Evolutionary conservation across 441 rosid genomes (phyloP).

Genomic region (Isatis lusitanica): DNA sequence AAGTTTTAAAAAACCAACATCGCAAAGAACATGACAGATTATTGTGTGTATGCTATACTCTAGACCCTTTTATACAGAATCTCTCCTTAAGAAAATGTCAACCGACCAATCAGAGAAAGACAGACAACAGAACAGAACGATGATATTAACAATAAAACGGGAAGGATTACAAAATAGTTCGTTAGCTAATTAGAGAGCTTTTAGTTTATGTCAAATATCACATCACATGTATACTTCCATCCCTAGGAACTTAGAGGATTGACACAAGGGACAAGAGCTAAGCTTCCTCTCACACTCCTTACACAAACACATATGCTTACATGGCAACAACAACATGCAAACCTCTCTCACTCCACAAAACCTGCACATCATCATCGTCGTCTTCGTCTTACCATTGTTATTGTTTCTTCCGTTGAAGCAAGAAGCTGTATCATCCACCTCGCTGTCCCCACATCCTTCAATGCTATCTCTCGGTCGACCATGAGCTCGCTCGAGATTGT

Average conservation of each 20-base stretch:
- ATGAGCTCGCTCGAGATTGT: constrained; percentile 67
- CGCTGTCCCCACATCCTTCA: constrained; percentile 95
- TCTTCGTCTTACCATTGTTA: constrained; percentile 38
- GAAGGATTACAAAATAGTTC: constrained; percentile 19
- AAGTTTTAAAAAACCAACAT: too few relatives aligned
- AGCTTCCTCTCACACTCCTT: constrained; percentile 86
- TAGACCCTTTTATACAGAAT: too few relatives aligned
- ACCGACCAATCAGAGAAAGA: neutral
- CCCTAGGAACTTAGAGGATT: constrained; percentile 63
- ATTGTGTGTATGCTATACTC: neutral
- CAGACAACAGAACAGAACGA: neutral
- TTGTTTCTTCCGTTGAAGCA: constrained; percentile 68
- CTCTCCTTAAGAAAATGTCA: too few relatives aligned
- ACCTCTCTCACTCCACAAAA: constrained; percentile 67
- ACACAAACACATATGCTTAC: constrained; percentile 95
- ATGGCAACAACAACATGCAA: constrained; percentile 85
- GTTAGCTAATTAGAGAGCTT: constrained; percentile 25
- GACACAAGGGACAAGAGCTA: constrained; percentile 83
- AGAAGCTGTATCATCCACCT: constrained; percentile 88
- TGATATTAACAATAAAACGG: constrained; percentile 5
- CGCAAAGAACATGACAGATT: too few relatives aligned
- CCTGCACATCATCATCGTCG: constrained; percentile 64
- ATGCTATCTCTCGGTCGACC: constrained; percentile 69
- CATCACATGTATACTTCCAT: constrained; percentile 79
- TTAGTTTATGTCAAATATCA: neutral